Evolutionary conservation across 176 grass and related monocot genomes (phyloP).

Genomic region (Carex parvula): DNA sequence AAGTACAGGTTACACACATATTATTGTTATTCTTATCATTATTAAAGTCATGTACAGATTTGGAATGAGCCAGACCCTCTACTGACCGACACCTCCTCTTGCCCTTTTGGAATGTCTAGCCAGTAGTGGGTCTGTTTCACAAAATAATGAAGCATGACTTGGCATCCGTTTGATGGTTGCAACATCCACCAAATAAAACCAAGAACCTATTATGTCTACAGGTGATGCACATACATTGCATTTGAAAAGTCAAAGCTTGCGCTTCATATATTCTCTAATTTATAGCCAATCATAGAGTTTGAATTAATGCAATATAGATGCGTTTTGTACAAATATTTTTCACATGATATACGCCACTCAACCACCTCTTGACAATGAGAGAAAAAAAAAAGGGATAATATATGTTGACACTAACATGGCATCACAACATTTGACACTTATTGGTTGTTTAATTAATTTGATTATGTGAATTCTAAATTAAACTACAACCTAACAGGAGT

Average conservation of each 20-base stretch:
- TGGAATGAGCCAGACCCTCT: slow-evolving; percentile 1
- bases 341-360: slow-evolving; percentile 1
- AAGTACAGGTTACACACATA: neutral
- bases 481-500: neutral
- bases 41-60: neutral
- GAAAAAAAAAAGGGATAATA: neutral
- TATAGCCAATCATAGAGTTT: slow-evolving; percentile 11
- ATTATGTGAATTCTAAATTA: neutral
- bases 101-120: neutral
- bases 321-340: neutral
- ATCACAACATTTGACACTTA: neutral
- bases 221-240: neutral
- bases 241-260: slow-evolving; percentile 3
- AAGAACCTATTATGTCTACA: neutral
- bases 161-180: slow-evolving; percentile 9
- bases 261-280: neutral
- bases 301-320: slow-evolving; percentile 5
- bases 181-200: neutral
- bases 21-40: neutral
- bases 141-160: neutral
- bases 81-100: neutral
- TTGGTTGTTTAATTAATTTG: neutral
- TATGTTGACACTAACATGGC: no score
- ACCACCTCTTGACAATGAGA: neutral
- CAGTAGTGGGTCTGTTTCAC: neutral